Evolutionary conservation across 2,329 filamentous ascomycete genomes (phyloP), one percentile per base, ranked within the genome.

Genomic region (Ploettnerulaceae sp.): DNA sequence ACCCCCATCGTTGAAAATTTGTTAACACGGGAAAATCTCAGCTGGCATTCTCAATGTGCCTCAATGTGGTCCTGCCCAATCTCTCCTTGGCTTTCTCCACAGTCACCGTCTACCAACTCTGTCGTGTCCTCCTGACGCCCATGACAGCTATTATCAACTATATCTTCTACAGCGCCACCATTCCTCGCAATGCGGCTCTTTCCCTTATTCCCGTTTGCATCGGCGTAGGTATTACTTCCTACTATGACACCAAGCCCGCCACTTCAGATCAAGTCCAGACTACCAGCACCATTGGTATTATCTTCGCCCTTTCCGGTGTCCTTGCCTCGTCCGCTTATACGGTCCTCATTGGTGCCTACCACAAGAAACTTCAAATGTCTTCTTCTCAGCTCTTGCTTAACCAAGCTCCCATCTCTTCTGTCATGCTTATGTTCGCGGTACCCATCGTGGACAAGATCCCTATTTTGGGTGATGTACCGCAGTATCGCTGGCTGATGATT

Each of bases 261-360:
- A 29, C 57, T 17, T 66, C 71, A 41, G 60, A 64, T 18, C 69
- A 64, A 20, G 64, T 73, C 57, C 74, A 74, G 61, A 73, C 72
- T 0, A 82, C 79, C 1, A 71, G 70, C 3, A 64, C 67, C 0
- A 61, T 81, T 21, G 79, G 81, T n/a, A 71, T 83, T 2, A 52
- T 78, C 15, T 84, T 84, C 57, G 79, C 81, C 15, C 73, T 84
- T 36, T 58, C 65, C 2, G 81, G 81, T 35, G 78, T 84, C 7
- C 69, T 79, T 32, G 78, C 79, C 3, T 53, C 49, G 8, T 55
- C 55, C 0, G 55, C 41, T 3, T 59, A 59, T 40, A 58, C 56
- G 0, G 57, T 59, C n/a, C 52, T 59, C 33, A 71, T 73, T 40
- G 65, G 66, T 32, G 61, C 64, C 31, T 72, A 69, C 53, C 69